These are phyloP conservation scores for Globisporangium paddicum DNA, from an alignment of 352 stramenopile genomes.

Conservation along the genomic window DNA sequence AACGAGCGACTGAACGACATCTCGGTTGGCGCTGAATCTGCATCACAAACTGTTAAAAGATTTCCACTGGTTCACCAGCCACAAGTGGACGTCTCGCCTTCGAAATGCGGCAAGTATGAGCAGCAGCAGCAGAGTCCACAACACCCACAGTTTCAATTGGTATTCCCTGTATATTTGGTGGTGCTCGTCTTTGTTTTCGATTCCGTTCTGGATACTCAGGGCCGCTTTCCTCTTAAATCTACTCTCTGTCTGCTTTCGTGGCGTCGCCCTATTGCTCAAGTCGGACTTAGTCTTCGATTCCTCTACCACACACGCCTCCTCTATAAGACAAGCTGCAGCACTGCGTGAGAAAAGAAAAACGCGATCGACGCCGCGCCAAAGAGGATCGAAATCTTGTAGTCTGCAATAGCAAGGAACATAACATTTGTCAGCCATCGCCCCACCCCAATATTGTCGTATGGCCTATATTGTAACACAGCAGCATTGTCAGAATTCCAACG, in stretches of 20 bases:
- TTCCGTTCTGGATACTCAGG: too few relatives aligned
- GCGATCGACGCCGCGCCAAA: slow-evolving; percentile 45
- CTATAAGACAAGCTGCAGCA: slow-evolving; percentile 49
- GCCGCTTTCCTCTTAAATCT: too few relatives aligned
- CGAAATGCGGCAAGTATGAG: too few relatives aligned
- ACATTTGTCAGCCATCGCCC: background rate
- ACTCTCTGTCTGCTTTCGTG: background rate
- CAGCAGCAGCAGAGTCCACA: too few relatives aligned
- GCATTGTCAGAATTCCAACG: slow-evolving; percentile 4
- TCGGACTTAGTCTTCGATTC: background rate
- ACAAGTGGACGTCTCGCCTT: background rate
- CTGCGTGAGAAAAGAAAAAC: slow-evolving; percentile 67
- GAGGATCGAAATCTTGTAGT: slow-evolving; percentile 84
- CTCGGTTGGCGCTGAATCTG: too few relatives aligned
- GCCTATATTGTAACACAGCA: background rate
- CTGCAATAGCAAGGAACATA: slow-evolving; percentile 16
- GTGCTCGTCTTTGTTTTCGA: too few relatives aligned
- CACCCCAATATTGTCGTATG: slow-evolving; percentile 2
- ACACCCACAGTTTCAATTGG: too few relatives aligned
- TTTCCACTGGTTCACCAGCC: background rate
- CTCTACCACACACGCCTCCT: background rate
- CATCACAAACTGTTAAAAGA: background rate
- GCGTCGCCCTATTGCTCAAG: background rate
- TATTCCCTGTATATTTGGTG: too few relatives aligned
- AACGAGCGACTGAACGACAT: too few relatives aligned